Evolutionary conservation across 164 flowering plant species (phyloP).

Genomic region (Tinospora cordifolia): DNA sequence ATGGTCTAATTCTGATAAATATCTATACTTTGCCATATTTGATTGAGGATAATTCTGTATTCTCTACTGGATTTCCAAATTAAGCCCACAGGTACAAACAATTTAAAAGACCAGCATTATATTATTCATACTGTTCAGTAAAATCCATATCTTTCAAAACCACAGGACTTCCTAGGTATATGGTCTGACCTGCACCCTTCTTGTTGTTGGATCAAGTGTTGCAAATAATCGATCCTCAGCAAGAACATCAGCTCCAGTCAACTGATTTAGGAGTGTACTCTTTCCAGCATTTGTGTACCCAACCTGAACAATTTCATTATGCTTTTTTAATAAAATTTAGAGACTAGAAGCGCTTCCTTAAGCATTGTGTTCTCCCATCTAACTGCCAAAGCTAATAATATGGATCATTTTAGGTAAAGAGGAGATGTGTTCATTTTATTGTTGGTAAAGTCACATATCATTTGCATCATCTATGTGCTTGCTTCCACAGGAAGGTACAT

Average conservation of each 20-base stretch:
- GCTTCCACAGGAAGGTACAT: no score
- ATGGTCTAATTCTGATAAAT: no score
- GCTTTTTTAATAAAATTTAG: background rate
- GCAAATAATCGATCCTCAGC: slow-evolving; percentile 91
- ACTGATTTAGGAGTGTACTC: slow-evolving; percentile 78
- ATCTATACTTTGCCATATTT: no score
- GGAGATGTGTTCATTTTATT: background rate
- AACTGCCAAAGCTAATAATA: background rate
- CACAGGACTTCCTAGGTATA: background rate
- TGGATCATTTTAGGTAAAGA: background rate
- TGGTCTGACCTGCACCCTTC: slow-evolving; percentile 82
- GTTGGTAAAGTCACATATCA: background rate
- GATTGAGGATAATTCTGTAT: no score
- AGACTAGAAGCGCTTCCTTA: background rate
- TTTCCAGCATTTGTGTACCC: slow-evolving; percentile 99
- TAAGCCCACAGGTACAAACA: no score
- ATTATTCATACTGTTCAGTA: no score
- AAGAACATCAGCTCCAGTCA: slow-evolving; percentile 90
- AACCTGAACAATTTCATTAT: slow-evolving; percentile 39
- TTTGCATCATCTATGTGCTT: background rate
- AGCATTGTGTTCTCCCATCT: background rate
- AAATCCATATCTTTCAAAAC: no score
- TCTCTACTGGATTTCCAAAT: no score
- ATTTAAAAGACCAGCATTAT: no score
- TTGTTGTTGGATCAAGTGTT: slow-evolving; percentile 95